Evolutionary conservation across 1,284 basidiomycete species (phyloP), one percentile per base, ranked within the genome.

Genomic region (Leccinum pallidistipes): DNA sequence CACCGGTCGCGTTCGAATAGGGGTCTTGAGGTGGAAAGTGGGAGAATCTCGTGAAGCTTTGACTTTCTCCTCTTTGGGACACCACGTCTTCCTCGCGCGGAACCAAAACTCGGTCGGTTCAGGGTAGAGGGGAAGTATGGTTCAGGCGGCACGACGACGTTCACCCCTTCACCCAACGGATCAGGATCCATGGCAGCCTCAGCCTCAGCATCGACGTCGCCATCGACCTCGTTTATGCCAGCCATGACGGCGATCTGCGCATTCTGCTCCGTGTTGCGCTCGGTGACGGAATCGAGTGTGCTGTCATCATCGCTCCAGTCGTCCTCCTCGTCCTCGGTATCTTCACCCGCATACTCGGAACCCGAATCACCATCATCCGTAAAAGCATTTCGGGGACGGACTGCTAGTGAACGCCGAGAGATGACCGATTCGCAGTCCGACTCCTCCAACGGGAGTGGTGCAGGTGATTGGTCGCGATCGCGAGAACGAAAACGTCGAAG

Each of bases 1-100:
- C 95, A 98, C 21, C 97, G 82, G 73, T 99, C 96, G 59, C 94
- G 84, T 69, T 95, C 90, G 77, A 96, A 98, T 29, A 86, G 71
- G 0, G 97, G 95, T 11, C 95, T 83, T 5, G 86, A 86, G 0
- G 90, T 92, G 51, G 80, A 72, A 21, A 91, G 77, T 0, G 83
- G 81, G 36, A 93, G 76, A 5, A 83, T 79, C 53, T 91, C 90
- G 61, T 85, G 83, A 36, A 79, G 77, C 59, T 79, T 81, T 24
- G 83, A 80, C 51, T 84, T 84, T 71, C 86, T 91, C 56, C 86
- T 79, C 59, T 86, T 80, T 27, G 83, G 80, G 8, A 79, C 81
- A 58, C 82, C 83, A 49, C 83, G 79, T 56, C 76, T 81, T 14
- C 76, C 76, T 32, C 79, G 69, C 12, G 55, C 56, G 27, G 73